phyloP scores from a whole-genome alignment of 2,329 filamentous ascomycete species.

The Davidsoniella neocaledoniae region DNA sequence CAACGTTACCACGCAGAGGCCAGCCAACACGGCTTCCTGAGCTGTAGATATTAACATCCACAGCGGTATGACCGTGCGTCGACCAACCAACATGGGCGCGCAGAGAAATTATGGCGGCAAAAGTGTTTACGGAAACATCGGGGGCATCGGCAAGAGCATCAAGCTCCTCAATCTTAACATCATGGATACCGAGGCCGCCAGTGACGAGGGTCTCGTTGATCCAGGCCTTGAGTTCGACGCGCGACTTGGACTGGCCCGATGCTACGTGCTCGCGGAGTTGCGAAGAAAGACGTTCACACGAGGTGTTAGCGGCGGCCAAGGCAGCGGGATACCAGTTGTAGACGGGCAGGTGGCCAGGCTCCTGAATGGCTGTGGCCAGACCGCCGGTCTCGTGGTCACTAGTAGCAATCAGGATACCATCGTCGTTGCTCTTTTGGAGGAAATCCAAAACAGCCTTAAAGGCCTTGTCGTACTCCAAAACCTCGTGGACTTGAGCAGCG shows the following conservation, averaged over 20 bases:
- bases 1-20: slow-evolving; percentile 65
- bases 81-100: slow-evolving; percentile 86
- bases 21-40: slow-evolving; percentile 49
- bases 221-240: slow-evolving; percentile 38
- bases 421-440: slow-evolving; percentile 52
- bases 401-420: slow-evolving; percentile 72
- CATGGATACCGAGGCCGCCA: slow-evolving; percentile 57
- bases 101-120: slow-evolving; percentile 74
- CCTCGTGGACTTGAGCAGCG: slow-evolving; percentile 73
- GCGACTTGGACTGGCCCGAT: slow-evolving; percentile 18
- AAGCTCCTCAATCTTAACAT: slow-evolving; percentile 58
- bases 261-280: slow-evolving; percentile 45
- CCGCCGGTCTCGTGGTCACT: slow-evolving; percentile 96
- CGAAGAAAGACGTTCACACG: slow-evolving; percentile 51
- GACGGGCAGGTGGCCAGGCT: slow-evolving; percentile 34
- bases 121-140: slow-evolving; percentile 35
- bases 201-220: slow-evolving; percentile 51
- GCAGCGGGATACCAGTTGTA: slow-evolving; percentile 69
- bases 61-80: slow-evolving; percentile 82
- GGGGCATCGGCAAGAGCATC: slow-evolving; percentile 43
- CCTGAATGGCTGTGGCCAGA: slow-evolving; percentile 59
- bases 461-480: slow-evolving; percentile 82
- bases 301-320: slow-evolving; percentile 61
- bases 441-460: slow-evolving; percentile 77
- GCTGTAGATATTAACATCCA: slow-evolving; percentile 93